Conservation (phyloP, 192 early-diverging fungal genomes). For the Pecoramyces ruminantium region DNA sequence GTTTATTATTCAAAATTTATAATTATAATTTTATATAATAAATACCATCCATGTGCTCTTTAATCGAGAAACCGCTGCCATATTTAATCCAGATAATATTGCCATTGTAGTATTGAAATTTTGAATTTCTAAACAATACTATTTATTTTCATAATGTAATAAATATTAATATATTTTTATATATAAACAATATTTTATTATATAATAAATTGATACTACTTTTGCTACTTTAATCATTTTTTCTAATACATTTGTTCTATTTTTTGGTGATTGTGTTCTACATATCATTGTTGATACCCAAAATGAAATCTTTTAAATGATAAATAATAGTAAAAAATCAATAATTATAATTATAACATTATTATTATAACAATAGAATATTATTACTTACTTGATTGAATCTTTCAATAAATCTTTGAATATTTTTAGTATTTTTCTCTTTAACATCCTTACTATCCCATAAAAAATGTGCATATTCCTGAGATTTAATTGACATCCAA, state of each 20-base stretch:
- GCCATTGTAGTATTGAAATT: constrained; percentile 23
- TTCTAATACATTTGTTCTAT: neutral
- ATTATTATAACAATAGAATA: constrained; percentile 11
- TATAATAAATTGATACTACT: too few species aligned
- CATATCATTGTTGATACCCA: neutral
- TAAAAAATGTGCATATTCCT: constrained; percentile 11
- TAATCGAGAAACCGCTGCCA: constrained; percentile 12
- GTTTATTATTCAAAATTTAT: too few species aligned
- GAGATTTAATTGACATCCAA: constrained; percentile 12
- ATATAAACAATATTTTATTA: too few species aligned
- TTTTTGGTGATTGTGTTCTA: neutral
- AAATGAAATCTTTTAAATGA: neutral
- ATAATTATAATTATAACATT: constrained; percentile 11
- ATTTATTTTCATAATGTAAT: too few species aligned
- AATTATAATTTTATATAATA: too few species aligned
- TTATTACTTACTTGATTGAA: constrained; percentile 15
- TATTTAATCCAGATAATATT: constrained; percentile 19
- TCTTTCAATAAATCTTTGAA: constrained; percentile 11
- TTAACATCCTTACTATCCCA: constrained; percentile 6
- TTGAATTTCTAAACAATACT: constrained; percentile 8
- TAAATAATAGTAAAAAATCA: neutral
- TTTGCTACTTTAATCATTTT: neutral
- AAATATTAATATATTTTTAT: too few species aligned
- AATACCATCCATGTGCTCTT: constrained; percentile 12
- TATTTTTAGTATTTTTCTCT: constrained; percentile 3